Percentiles rank a stretch among this genome's conserved stretches.
phyloP scores from a whole-genome alignment of 176 grass and related monocot species.

The Cymbopogon citratus region DNA sequence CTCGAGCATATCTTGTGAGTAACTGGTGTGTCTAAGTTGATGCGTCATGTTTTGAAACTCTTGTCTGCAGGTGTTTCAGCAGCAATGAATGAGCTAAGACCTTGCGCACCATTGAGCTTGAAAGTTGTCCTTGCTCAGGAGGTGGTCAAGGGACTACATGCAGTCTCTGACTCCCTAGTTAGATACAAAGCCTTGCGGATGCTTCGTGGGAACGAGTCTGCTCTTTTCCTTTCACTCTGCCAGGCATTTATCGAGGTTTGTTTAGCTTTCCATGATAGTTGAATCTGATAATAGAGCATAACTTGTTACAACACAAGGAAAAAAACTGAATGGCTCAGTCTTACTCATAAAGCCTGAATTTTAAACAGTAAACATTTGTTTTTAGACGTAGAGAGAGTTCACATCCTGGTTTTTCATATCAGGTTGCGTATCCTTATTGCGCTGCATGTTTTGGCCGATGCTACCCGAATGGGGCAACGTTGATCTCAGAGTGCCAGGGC shows the following conservation, averaged over 20 bases:
- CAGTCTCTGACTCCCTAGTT: constrained; percentile 83
- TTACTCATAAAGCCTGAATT: background rate
- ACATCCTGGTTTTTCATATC: background rate
- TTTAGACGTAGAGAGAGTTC: background rate
- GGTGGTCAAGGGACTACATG: constrained; percentile 75
- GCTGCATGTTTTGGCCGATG: constrained; percentile 80
- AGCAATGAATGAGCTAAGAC: constrained; percentile 95
- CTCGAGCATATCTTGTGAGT: background rate
- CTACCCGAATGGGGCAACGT: constrained; percentile 70
- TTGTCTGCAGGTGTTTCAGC: constrained; percentile 74
- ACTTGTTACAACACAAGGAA: background rate
- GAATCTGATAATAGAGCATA: background rate
- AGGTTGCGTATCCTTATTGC: constrained; percentile 80
- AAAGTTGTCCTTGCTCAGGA: constrained; percentile 78
- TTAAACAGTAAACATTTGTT: background rate
- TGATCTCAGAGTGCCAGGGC: constrained; percentile 63
- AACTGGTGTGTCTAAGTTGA: constrained; percentile 15
- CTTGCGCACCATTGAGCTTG: constrained; percentile 82
- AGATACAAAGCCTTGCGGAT: constrained; percentile 96
- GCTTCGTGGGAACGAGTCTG: constrained; percentile 80
- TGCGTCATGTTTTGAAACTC: background rate
- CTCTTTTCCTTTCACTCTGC: constrained; percentile 89
- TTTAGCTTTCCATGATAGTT: constrained; percentile 13
- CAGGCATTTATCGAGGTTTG: constrained; percentile 82
- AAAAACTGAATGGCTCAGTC: background rate